A percentile compares a stretch with the other conserved stretches of the same genome.
phyloP scores from a whole-genome alignment of 495 filamentous ascomycete species.

The Geopyxis carbonaria region DNA sequence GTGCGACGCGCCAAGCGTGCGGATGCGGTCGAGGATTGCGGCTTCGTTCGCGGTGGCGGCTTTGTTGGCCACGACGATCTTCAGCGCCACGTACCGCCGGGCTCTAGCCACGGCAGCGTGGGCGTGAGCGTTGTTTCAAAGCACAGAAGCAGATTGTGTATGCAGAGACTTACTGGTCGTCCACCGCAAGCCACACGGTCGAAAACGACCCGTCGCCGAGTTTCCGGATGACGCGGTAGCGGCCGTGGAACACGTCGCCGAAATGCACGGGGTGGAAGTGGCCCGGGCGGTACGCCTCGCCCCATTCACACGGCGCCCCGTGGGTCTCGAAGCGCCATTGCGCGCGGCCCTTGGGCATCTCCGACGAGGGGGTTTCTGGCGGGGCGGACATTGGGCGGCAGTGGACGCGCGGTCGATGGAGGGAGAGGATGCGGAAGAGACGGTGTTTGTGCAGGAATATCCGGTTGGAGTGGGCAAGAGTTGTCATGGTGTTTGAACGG shows the following conservation, averaged over 20 bases:
- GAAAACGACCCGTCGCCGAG: conserved; percentile 34
- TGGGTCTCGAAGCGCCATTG: conserved; percentile 1
- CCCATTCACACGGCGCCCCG: conserved; percentile 3
- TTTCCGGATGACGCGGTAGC: conserved; percentile 35
- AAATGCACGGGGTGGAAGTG: conserved; percentile 33
- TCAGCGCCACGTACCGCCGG: conserved; percentile 27
- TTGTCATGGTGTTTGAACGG: too few relatives aligned
- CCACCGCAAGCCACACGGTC: conserved; percentile 35
- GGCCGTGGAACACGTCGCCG: conserved; percentile 26
- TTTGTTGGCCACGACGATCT: conserved; percentile 27
- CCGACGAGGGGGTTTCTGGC: conserved; percentile 2
- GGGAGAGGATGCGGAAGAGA: too few relatives aligned
- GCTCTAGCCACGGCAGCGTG: conserved; percentile 3
- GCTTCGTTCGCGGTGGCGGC: too few relatives aligned
- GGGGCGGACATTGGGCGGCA: conserved; percentile 3
- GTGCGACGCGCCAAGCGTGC: conserved; percentile 5
- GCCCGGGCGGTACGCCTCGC: conserved; percentile 25
- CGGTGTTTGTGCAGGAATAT: too few relatives aligned
- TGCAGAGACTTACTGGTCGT: conserved; percentile 19
- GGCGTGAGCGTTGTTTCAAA: too few relatives aligned
- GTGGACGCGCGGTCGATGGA: too few relatives aligned
- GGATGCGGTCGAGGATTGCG: not conserved
- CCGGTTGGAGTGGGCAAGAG: too few relatives aligned
- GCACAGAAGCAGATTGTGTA: too few relatives aligned
- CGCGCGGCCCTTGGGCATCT: not conserved